Evolutionary conservation across 225 moss, liverwort and hornwort species (phyloP), one percentile per base, ranked within the genome.

Genomic region (Climacium dendroides): DNA sequence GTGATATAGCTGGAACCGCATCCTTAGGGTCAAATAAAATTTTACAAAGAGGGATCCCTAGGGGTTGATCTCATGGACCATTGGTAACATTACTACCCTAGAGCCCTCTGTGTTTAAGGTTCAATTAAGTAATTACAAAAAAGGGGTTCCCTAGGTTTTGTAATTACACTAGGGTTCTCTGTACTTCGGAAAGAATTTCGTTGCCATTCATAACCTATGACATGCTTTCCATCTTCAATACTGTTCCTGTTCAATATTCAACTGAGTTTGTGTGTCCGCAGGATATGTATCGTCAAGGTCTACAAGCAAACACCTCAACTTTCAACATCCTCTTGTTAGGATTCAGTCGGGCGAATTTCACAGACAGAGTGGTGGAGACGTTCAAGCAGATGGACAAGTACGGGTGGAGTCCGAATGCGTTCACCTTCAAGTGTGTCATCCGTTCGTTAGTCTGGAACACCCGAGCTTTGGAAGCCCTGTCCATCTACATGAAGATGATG

Each of bases 341-440:
- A 19, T 93, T 83, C 34, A 87, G 86, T 59, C 87, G 93, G 50
- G 90, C 89, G 35, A 93, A 88, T 45, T 37, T 66, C 41, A 90
- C 88, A 43, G 78, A 89, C 39, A 87, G 81, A 52, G 89, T 92
- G 30, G 28, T 92, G 89, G 83, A 88, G 61, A 92, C 78, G 2
- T 92, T 93, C 84, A 86, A 89, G 50, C 85, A 81, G 72, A 93
- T 93, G 89, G 78, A 76, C 32, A 72, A 81, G 30, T 84, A 58
- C 52, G 93, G 92, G 54, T 89, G 89, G 89, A 93, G 61, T 60
- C 93, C 93, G 12, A 93, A 93, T 79, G 90, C 93, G 37, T 93
- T 90, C 88, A 90, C 87, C 61, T 92, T 93, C 81, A 92, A 93
- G 62, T 92, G 92, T 61, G 89, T 90, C 24, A 90, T 92, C 64